These are phyloP conservation scores for Sextonia rubra DNA, from an alignment of 164 flowering plant genomes.

Conservation along the genomic window DNA sequence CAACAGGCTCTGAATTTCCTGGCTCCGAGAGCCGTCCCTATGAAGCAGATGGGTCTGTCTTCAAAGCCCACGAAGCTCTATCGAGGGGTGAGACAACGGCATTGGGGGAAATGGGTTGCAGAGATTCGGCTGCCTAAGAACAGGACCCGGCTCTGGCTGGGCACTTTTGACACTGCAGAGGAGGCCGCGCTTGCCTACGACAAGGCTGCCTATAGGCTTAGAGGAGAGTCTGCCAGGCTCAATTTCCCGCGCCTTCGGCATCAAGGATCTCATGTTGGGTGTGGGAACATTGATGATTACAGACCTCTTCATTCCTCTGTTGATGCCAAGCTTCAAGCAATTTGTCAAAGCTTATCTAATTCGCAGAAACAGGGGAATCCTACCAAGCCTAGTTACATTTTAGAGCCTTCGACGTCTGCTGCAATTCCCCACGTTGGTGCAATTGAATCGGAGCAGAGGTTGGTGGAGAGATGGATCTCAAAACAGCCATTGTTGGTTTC, in stretches of 20 bases:
- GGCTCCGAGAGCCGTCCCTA: slow-evolving; percentile 43
- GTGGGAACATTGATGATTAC: slow-evolving; percentile 38
- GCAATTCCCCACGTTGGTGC: slow-evolving; percentile 12
- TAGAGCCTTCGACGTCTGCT: slow-evolving; percentile 39
- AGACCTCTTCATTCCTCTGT: slow-evolving; percentile 74
- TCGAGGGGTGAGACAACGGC: slow-evolving; percentile 84
- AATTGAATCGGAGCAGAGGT: slow-evolving; percentile 4
- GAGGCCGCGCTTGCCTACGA: slow-evolving; percentile 93
- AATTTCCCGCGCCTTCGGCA: slow-evolving; percentile 79
- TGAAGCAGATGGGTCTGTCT: slow-evolving; percentile 54
- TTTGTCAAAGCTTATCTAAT: slow-evolving; percentile 52
- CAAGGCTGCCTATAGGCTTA: slow-evolving; percentile 68
- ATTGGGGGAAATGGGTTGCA: slow-evolving; percentile 96
- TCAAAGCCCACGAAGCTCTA: slow-evolving; percentile 74
- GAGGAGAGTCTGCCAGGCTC: slow-evolving; percentile 74
- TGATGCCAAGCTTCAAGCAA: slow-evolving; percentile 83
- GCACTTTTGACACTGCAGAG: slow-evolving; percentile 85
- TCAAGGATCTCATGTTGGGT: slow-evolving; percentile 33
- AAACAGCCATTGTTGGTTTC: slow-evolving; percentile 20
- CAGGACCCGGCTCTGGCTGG: slow-evolving; percentile 86
- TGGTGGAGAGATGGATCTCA: slow-evolving; percentile 34
- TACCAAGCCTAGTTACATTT: background rate
- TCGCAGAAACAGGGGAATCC: slow-evolving; percentile 32
- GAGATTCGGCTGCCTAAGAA: slow-evolving; percentile 79
- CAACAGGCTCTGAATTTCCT: slow-evolving; percentile 29